Evolutionary conservation across 345 rosid species (phyloP).

Genomic region (Linum usitatissimum): DNA sequence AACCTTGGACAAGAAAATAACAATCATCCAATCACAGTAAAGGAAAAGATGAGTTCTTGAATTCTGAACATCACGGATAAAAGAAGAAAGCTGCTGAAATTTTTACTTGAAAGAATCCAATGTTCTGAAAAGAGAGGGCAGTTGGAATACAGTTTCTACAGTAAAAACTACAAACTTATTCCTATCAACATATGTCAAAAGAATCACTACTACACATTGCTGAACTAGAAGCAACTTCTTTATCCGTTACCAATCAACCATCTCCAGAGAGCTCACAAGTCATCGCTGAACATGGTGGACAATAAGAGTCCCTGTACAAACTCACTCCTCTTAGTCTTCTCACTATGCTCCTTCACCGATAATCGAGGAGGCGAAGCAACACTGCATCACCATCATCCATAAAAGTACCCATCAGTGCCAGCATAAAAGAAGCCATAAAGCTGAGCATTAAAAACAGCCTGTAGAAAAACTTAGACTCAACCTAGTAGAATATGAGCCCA

Average conservation of each 20-base stretch:
- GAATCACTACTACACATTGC: background rate
- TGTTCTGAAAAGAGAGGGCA: no score
- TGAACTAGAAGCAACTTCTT: background rate
- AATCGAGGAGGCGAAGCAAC: slow-evolving; percentile 22
- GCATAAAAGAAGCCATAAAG: background rate
- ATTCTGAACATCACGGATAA: no score
- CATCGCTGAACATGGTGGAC: slow-evolving; percentile 42
- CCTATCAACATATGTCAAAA: background rate
- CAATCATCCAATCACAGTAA: no score
- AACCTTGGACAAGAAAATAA: no score
- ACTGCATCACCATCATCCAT: slow-evolving; percentile 22
- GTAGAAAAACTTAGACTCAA: no score
- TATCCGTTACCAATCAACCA: background rate
- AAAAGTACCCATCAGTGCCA: background rate
- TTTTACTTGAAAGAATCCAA: no score
- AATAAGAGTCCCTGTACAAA: slow-evolving; percentile 56
- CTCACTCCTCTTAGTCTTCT: slow-evolving; percentile 51
- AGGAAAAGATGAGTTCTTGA: no score
- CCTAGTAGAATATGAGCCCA: no score
- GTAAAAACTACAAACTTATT: background rate
- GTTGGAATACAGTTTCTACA: background rate
- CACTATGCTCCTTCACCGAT: slow-evolving; percentile 37
- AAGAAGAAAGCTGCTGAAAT: no score
- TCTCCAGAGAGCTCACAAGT: slow-evolving; percentile 21
- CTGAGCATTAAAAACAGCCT: background rate